These are phyloP conservation scores for Metahyphopichia silvanorum DNA, from an alignment of 805 yeast genomes.

Conservation along the genomic window DNA sequence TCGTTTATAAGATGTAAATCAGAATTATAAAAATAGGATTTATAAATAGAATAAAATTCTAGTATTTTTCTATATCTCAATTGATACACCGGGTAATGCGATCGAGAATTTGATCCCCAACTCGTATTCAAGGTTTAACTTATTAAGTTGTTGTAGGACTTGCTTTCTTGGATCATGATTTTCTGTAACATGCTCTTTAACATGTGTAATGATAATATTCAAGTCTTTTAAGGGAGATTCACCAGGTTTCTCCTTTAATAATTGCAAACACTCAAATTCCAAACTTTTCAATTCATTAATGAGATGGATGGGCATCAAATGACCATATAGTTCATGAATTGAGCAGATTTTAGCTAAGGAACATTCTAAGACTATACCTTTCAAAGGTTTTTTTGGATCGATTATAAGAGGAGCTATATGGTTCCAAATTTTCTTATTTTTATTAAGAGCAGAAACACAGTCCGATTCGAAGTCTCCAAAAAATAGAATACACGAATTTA, in stretches of 20 bases:
- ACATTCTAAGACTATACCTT: constrained; percentile 73
- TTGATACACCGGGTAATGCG: constrained; percentile 54
- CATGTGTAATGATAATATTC: constrained; percentile 46
- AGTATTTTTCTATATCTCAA: constrained; percentile 8
- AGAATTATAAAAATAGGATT: background rate
- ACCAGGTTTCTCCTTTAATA: constrained; percentile 4
- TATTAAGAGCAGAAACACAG: constrained; percentile 33
- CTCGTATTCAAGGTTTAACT: constrained; percentile 27
- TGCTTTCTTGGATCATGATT: constrained; percentile 56
- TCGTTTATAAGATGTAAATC: background rate
- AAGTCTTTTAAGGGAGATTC: constrained; percentile 39
- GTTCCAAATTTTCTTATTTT: constrained; percentile 53
- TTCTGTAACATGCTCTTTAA: constrained; percentile 53
- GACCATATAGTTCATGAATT: constrained; percentile 65
- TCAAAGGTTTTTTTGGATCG: constrained; percentile 29
- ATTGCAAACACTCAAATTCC: constrained; percentile 11
- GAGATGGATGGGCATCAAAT: constrained; percentile 65
- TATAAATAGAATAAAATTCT: background rate
- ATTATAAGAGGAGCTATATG: constrained; percentile 46
- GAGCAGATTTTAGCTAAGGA: constrained; percentile 42
- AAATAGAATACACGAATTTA: constrained; percentile 44
- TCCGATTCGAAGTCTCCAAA: constrained; percentile 90
- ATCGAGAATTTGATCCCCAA: constrained; percentile 49
- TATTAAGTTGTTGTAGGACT: constrained; percentile 49
- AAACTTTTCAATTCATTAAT: constrained; percentile 50